Evolutionary conservation across 2,329 filamentous ascomycete genomes (phyloP).

Genomic region (Phaeosphaeria sp.): DNA sequence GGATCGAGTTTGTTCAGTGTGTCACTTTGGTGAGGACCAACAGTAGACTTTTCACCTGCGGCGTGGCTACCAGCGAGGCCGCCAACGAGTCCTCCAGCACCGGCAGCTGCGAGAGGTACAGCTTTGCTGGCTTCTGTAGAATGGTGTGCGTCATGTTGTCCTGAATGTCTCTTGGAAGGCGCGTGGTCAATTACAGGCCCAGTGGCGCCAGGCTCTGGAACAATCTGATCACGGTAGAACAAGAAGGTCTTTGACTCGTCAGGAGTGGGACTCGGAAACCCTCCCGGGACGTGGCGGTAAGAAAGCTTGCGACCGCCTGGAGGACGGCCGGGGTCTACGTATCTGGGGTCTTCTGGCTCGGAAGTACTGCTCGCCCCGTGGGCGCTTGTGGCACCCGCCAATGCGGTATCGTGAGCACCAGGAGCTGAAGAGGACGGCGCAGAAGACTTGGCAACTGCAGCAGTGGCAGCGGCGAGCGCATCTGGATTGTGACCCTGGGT

Average conservation of each 20-base stretch:
- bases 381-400: constrained; percentile 13
- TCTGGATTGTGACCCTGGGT: constrained; percentile 23
- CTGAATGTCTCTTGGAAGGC: constrained; percentile 20
- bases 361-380: not conserved
- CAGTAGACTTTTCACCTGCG: not conserved
- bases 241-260: constrained; percentile 37
- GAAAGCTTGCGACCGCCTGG: constrained; percentile 43
- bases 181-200: constrained; percentile 8
- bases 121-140: not conserved
- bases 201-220: constrained; percentile 8
- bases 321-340: constrained; percentile 12
- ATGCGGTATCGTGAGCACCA: constrained; percentile 23
- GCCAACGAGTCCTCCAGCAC: constrained; percentile 18
- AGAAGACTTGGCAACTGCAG: constrained; percentile 15
- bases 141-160: constrained; percentile 24
- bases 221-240: constrained; percentile 12
- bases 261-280: constrained; percentile 40
- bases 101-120: not conserved
- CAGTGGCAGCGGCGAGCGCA: constrained; percentile 22
- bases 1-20: constrained; percentile 8
- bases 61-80: constrained; percentile 19
- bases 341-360: not conserved
- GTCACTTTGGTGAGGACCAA: not conserved
- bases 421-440: constrained; percentile 11
- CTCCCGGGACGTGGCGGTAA: constrained; percentile 42